Evolutionary conservation across 2,329 filamentous ascomycete genomes (phyloP).

Genomic region (Sclerotinia subarctica): DNA sequence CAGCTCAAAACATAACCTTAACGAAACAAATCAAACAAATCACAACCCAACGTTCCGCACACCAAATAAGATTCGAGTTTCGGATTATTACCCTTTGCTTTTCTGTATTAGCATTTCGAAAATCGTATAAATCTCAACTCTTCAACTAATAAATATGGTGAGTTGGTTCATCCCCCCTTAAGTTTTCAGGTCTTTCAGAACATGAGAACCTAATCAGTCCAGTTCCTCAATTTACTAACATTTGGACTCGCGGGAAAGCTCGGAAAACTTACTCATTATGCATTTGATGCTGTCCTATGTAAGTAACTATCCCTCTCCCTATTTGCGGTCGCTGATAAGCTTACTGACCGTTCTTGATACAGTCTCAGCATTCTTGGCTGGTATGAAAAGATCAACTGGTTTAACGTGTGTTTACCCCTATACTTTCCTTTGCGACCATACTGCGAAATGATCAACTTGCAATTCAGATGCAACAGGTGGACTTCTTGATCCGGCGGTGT

Average conservation of each 20-base stretch:
- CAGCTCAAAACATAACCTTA: background rate
- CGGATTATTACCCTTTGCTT: background rate
- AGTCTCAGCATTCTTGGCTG: constrained; percentile 96
- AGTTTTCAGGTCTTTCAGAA: constrained; percentile 20
- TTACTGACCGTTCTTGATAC: constrained; percentile 25
- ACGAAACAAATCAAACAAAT: background rate
- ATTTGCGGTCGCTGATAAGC: background rate
- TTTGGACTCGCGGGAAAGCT: constrained; percentile 74
- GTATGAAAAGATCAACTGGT: constrained; percentile 95
- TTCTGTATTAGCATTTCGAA: background rate
- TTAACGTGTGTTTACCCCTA: constrained; percentile 73
- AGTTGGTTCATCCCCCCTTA: constrained; percentile 35
- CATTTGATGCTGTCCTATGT: constrained; percentile 92
- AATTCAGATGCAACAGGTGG: background rate
- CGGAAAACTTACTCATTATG: constrained; percentile 89
- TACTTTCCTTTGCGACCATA: background rate
- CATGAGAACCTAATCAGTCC: constrained; percentile 46
- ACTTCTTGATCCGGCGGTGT: constrained; percentile 4
- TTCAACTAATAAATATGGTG: constrained; percentile 41
- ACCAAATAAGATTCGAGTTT: background rate
- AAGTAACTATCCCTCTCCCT: constrained; percentile 50
- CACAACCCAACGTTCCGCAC: background rate
- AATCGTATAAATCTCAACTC: background rate
- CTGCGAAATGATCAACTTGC: background rate
- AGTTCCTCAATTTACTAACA: constrained; percentile 66